phyloP scores from a whole-genome alignment of 352 stramenopile species.

The Phytophthora tentaculata region DNA sequence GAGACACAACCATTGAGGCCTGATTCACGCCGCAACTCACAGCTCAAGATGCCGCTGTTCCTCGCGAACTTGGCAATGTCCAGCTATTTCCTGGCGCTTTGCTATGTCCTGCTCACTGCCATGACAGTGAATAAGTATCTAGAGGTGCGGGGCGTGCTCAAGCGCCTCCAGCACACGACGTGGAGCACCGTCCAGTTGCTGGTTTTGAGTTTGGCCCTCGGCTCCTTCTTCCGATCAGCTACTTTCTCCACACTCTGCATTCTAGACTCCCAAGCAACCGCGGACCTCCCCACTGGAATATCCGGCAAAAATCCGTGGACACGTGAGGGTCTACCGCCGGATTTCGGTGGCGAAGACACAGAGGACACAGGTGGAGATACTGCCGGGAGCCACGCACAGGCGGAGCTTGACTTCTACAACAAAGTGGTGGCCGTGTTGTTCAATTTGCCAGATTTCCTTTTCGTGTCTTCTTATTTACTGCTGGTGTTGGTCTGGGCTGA shows the following conservation, averaged over 20 bases:
- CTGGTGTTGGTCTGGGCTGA: slow-evolving; percentile 93
- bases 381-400: slow-evolving; percentile 40
- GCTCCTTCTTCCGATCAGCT: slow-evolving; percentile 85
- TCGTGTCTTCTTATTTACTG: slow-evolving; percentile 91
- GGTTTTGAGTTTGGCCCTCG: slow-evolving; percentile 81
- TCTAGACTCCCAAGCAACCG: slow-evolving; percentile 80
- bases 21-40: slow-evolving; percentile 9
- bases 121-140: slow-evolving; percentile 82
- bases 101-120: slow-evolving; percentile 84
- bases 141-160: slow-evolving; percentile 73
- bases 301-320: slow-evolving; percentile 29
- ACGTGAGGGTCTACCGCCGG: slow-evolving; percentile 10
- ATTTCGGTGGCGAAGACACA: slow-evolving; percentile 19
- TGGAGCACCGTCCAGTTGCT: slow-evolving; percentile 88
- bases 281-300: slow-evolving; percentile 45
- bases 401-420: slow-evolving; percentile 90
- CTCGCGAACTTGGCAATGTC: slow-evolving; percentile 89
- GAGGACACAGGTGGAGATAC: slow-evolving; percentile 24
- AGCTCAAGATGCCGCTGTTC: slow-evolving; percentile 78
- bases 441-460: slow-evolving; percentile 93
- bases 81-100: slow-evolving; percentile 90
- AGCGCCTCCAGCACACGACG: slow-evolving; percentile 64
- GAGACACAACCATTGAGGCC: neutral
- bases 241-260: slow-evolving; percentile 91
- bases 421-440: slow-evolving; percentile 92